Base-by-base conservation (phyloP, 2,329 filamentous ascomycete genomes). In the Fusarium udum region DNA sequence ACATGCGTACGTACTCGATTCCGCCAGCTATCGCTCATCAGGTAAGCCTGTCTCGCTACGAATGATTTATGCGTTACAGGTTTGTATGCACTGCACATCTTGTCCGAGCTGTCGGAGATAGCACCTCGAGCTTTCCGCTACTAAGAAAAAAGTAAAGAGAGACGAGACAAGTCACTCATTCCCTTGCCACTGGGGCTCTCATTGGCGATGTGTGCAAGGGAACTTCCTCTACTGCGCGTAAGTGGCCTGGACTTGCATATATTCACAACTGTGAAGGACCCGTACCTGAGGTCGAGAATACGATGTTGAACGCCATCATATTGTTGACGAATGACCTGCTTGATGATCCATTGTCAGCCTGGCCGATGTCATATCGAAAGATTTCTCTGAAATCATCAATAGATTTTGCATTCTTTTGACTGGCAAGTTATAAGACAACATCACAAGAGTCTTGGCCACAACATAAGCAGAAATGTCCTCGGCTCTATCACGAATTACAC, bases 1-100 rank as follows among this genome's bases (percentile, higher is more conserved):
- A 51, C 36, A n/a, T 61, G 28, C 24, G 40, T 74, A 74, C 70
- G 73, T 71, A 59, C 72, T 72, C 59, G 65, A 77, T 74, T 64
- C 70, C 49, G 63, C 72, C 61, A 61, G 57, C 64, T 36, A 65
- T 64, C 68, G 68, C 65, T 74, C 66, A 70, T 75, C 75, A 75
- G 57, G 52, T 64, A 64, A 73, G 63, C 67, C 46, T 61, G 63
- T 53, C 32, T 61, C 24, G 39, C 34, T 53, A 51, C 34, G 39
- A 24, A 51, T 43, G 60, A 31, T 61, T 42, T 46, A 60, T 60
- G 53, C 61, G 34, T 61, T 61, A 48, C 26, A 60, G 34, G 22
- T 43, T 49, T 51, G 53, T 42, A 48, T 68, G 36, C 58, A 59
- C 51, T 51, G 55, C 43, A 48, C 63, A 28, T 61, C 67, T 65